Conservation (phyloP, 768 basidiomycete species). For the Ramaria sp. region DNA sequence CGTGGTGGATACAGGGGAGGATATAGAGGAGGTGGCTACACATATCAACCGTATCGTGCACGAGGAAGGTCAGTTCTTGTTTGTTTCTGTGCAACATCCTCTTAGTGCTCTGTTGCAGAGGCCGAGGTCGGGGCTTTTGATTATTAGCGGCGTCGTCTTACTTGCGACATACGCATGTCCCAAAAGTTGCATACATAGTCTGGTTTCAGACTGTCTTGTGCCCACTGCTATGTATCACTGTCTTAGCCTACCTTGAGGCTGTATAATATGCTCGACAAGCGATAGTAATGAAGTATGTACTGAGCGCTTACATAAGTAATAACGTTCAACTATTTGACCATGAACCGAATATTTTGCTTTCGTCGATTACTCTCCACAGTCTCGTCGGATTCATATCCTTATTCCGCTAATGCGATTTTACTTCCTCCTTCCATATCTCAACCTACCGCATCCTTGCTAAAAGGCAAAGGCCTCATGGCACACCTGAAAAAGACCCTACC, state of each 20-base stretch:
- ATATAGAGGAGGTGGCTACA: slow-evolving; percentile 40
- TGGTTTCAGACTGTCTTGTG: neutral
- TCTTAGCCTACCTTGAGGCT: neutral
- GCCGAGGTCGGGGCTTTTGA: slow-evolving; percentile 68
- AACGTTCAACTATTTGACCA: neutral
- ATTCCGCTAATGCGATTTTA: slow-evolving; percentile 57
- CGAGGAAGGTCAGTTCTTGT: slow-evolving; percentile 57
- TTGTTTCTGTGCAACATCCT: neutral
- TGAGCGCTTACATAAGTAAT: neutral
- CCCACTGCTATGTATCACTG: neutral
- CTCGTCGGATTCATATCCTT: slow-evolving; percentile 41
- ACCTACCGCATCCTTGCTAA: slow-evolving; percentile 35
- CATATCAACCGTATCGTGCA: slow-evolving; percentile 53
- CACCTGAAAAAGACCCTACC: slow-evolving; percentile 57
- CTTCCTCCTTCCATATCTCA: slow-evolving; percentile 23
- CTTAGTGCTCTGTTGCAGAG: slow-evolving; percentile 26
- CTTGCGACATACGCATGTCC: neutral
- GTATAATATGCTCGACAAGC: neutral
- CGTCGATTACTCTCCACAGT: neutral
- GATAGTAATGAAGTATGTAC: too few species aligned
- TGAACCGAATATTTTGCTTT: neutral
- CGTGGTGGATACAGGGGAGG: slow-evolving; percentile 47
- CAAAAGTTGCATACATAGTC: neutral
- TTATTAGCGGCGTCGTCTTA: neutral
- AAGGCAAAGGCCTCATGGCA: slow-evolving; percentile 73